These are phyloP conservation scores for Mikania micrantha DNA, from an alignment of 129 eudicot species.

Conservation along the genomic window DNA sequence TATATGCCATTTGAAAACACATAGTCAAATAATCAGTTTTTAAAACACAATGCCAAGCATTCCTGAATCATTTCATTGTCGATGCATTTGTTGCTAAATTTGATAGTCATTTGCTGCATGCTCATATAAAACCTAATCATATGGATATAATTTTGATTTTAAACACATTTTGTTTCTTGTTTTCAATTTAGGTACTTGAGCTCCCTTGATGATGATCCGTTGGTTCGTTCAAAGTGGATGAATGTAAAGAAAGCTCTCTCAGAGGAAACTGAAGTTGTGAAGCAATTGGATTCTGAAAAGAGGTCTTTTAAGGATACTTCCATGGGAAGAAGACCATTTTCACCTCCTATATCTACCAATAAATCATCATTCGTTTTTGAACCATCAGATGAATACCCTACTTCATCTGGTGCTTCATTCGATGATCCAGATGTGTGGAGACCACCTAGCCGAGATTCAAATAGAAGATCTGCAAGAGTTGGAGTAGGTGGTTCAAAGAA, in stretches of 20 bases:
- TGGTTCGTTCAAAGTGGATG: constrained; percentile 80
- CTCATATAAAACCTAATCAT: not conserved
- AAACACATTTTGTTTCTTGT: not conserved
- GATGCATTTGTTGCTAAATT: not conserved
- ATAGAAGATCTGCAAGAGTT: constrained; percentile 71
- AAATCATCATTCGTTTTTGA: constrained; percentile 91
- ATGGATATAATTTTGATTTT: not conserved
- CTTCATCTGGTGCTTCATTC: constrained; percentile 66
- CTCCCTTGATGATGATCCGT: constrained; percentile 82
- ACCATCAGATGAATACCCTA: constrained; percentile 86
- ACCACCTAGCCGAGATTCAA: constrained; percentile 84
- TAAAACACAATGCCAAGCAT: not conserved
- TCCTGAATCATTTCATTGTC: not conserved
- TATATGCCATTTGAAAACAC: not conserved
- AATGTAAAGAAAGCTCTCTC: constrained; percentile 74
- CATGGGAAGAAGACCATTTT: constrained; percentile 61
- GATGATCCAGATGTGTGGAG: constrained; percentile 99
- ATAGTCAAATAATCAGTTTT: not conserved
- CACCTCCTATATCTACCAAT: constrained; percentile 81
- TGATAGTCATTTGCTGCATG: not conserved
- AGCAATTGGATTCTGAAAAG: constrained; percentile 86
- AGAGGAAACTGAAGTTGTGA: constrained; percentile 91
- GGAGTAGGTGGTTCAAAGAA: constrained; percentile 60
- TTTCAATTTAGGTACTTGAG: constrained; percentile 49
- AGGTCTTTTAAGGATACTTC: constrained; percentile 77